Percentiles rank a stretch among this genome's conserved stretches.
Conservation (phyloP, 352 stramenopile species). For the Blastocystis sp. region DNA sequence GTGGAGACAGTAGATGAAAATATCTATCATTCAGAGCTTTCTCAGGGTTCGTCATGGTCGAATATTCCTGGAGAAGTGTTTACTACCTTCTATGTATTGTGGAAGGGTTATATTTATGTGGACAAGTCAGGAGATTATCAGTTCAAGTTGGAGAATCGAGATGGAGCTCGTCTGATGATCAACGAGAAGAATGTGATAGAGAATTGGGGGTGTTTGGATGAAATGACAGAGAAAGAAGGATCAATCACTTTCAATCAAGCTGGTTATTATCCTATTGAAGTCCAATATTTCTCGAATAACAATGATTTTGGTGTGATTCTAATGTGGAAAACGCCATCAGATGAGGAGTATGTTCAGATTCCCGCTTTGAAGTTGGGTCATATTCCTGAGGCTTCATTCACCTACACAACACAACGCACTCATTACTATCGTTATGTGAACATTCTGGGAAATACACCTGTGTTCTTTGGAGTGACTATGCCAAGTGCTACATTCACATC, state of each 20-base stretch:
- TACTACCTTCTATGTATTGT: neutral
- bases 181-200: neutral
- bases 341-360: neutral
- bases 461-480: neutral
- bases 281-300: neutral
- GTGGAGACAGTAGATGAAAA: neutral
- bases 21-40: neutral
- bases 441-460: neutral
- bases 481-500: neutral
- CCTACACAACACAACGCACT: neutral
- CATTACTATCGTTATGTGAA: neutral
- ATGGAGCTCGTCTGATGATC: conserved; percentile 5
- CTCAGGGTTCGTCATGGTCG: neutral
- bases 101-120: neutral
- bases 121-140: neutral
- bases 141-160: conserved; percentile 7
- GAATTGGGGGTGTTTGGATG: neutral
- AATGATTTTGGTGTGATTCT: neutral
- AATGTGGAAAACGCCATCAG: neutral
- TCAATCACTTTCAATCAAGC: neutral
- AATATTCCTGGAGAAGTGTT: conserved; percentile 14
- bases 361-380: neutral
- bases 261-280: neutral
- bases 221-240: neutral
- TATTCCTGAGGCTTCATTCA: neutral